Conservation (phyloP, 78 protist species). For the Tieghemostelium lacteum region DNA sequence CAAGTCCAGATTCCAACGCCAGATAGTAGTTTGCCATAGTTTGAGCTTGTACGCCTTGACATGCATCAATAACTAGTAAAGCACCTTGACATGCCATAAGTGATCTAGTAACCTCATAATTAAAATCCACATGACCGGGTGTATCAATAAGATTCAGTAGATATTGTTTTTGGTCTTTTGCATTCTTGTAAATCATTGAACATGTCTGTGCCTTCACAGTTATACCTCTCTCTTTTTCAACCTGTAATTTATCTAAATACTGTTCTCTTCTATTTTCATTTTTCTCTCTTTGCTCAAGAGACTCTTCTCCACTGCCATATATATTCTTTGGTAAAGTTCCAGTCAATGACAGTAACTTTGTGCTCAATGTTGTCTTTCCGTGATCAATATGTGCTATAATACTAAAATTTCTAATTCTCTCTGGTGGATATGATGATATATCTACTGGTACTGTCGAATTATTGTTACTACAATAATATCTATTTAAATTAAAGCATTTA, state of each 20-base stretch:
- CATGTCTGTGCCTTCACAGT: slow-evolving; percentile 92
- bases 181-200: slow-evolving; percentile 55
- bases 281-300: slow-evolving; percentile 28
- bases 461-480: too few species aligned
- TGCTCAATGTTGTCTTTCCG: slow-evolving; percentile 84
- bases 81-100: slow-evolving; percentile 92
- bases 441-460: too few species aligned
- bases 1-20: slow-evolving; percentile 72
- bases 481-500: too few species aligned
- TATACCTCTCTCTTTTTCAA: slow-evolving; percentile 93
- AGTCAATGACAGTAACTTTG: slow-evolving; percentile 64
- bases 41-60: slow-evolving; percentile 92
- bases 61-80: slow-evolving; percentile 88
- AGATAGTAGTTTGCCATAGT: slow-evolving; percentile 90
- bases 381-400: slow-evolving; percentile 34
- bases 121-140: slow-evolving; percentile 96
- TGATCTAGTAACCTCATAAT: slow-evolving; percentile 88
- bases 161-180: slow-evolving; percentile 62
- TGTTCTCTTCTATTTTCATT: slow-evolving; percentile 57
- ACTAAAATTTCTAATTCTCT: background rate
- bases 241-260: slow-evolving; percentile 82
- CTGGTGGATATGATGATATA: slow-evolving; percentile 38
- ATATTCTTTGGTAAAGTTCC: slow-evolving; percentile 80
- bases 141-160: slow-evolving; percentile 93
- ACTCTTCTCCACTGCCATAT: slow-evolving; percentile 72